These are phyloP conservation scores for Eustoma russellianum DNA, from an alignment of 257 asterid genomes.

Conservation along the genomic window DNA sequence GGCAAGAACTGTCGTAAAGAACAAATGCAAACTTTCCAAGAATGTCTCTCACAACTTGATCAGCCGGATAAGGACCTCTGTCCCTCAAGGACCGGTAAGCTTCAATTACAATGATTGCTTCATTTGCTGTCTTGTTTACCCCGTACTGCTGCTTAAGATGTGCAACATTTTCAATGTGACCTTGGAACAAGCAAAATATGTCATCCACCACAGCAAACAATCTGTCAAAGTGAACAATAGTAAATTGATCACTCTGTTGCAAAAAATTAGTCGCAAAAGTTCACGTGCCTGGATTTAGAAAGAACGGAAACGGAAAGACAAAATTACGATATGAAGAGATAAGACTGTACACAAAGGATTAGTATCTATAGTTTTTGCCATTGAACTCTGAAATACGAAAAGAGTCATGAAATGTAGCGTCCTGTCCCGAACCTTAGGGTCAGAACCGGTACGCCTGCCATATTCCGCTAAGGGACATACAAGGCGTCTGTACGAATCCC, in stretches of 20 bases:
- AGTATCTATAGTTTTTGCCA: too few species aligned
- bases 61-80: conserved; percentile 94
- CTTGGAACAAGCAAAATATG: conserved; percentile 92
- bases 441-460: too few species aligned
- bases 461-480: too few species aligned
- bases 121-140: conserved; percentile 73
- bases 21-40: conserved; percentile 76
- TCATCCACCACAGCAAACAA: conserved; percentile 76
- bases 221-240: conserved; percentile 22
- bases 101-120: conserved; percentile 78
- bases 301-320: not conserved
- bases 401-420: too few species aligned
- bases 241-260: not conserved
- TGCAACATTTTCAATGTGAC: conserved; percentile 82
- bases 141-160: conserved; percentile 94
- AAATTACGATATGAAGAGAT: not conserved
- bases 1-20: conserved; percentile 57
- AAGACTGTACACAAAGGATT: too few species aligned
- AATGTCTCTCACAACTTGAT: conserved; percentile 85
- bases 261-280: not conserved
- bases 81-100: conserved; percentile 93
- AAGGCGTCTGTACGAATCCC: too few species aligned
- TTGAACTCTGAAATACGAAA: too few species aligned
- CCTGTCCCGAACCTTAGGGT: too few species aligned
- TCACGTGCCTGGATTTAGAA: not conserved